Conservation (phyloP, 2,329 filamentous ascomycete genomes). For the Cytospora schulzeri region DNA sequence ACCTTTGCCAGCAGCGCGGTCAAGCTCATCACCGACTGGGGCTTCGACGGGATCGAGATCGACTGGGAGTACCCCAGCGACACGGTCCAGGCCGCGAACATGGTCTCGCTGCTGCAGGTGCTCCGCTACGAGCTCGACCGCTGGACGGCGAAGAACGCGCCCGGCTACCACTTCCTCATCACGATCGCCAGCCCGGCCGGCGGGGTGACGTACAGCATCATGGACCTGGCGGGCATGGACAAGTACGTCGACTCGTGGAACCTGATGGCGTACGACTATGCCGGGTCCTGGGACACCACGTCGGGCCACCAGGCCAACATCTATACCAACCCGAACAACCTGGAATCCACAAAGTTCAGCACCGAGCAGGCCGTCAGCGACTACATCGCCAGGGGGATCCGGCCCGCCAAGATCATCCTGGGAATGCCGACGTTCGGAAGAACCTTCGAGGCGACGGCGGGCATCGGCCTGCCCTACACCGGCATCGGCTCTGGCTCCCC, state of each 20-base stretch:
- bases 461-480: constrained; percentile 63
- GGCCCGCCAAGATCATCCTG: constrained; percentile 67
- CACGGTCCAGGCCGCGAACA: constrained; percentile 36
- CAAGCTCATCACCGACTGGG: constrained; percentile 68
- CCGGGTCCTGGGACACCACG: constrained; percentile 64
- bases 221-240: constrained; percentile 51
- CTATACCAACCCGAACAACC: constrained; percentile 53
- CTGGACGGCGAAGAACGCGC: constrained; percentile 35
- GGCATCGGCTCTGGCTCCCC: constrained; percentile 62
- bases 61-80: constrained; percentile 58
- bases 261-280: constrained; percentile 70
- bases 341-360: constrained; percentile 66
- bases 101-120: constrained; percentile 46
- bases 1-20: constrained; percentile 71
- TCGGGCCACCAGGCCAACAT: constrained; percentile 72
- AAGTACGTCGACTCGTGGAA: constrained; percentile 55
- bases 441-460: constrained; percentile 69
- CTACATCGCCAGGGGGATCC: constrained; percentile 63
- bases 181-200: constrained; percentile 44
- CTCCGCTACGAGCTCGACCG: constrained; percentile 42
- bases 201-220: constrained; percentile 45
- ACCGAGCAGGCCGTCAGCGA: constrained; percentile 65
- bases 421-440: constrained; percentile 81
- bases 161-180: constrained; percentile 38
- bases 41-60: constrained; percentile 58